Base-by-base conservation (phyloP, 257 asterid genomes). In the Petrea volubilis region DNA sequence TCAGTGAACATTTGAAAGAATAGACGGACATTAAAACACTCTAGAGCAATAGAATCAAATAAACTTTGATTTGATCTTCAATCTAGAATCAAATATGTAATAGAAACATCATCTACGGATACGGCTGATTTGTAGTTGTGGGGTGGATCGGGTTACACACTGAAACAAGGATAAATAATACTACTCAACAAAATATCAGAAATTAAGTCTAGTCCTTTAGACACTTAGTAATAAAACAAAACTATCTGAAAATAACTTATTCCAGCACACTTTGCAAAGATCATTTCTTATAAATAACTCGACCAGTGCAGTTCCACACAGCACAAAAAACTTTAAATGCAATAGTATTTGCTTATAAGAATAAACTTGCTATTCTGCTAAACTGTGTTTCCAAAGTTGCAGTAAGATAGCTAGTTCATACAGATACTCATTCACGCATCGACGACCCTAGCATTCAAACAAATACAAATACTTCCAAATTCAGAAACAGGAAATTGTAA, bases 81-180 rank as follows among this genome's bases (percentile, higher is more conserved):
- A 13, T 44, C 51, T 15, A 44, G 13, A 44, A 14, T n/a, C 14
- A 53, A 38, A 57, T 13, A 50, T 11, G n/a, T 17, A 38, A 33
- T 55, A 6, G 14, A 55, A 73, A 31, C 64, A 52, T 20, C 13
- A 46, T 59, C 14, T 4, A 4, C 8, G n/a, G 41, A 33, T 33
- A 53, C 29, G 40, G 20, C 38, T 23, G 11, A 2, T 13, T 57
- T 31, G 15, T 4, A 24, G 20, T 17, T 27, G n/a, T 29, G 44
- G 60, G 27, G 41, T 34, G 49, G 4, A 67, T 7, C 40, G 9
- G 20, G 14, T 51, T 13, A 59, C 68, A 43, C 38, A 21, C 13
- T 24, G 55, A 27, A 51, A 69, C 34, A 62, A 11, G 24, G 72
- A 31, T 23, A 69, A 76, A 49, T 44, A 20, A 62, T 31, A 20